Conservation (phyloP, 257 asterid species). For the Haberlea rhodopensis region DNA sequence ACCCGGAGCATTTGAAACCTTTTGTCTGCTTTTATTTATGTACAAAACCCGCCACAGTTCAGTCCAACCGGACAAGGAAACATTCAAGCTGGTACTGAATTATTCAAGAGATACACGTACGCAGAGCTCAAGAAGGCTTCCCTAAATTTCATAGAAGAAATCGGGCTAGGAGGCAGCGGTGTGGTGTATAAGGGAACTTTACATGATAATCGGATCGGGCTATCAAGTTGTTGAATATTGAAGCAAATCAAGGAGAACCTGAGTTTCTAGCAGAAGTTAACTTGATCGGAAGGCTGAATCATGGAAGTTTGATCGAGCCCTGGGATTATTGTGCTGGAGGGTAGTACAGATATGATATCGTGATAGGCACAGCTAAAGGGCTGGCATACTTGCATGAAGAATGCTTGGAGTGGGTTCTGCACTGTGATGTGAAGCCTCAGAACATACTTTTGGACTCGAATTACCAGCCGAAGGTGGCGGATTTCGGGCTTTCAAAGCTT, state of each 20-base stretch:
- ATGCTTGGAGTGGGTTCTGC: slow-evolving; percentile 47
- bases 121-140: slow-evolving; percentile 41
- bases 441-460: slow-evolving; percentile 38
- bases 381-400: slow-evolving; percentile 51
- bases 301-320: background rate
- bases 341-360: slow-evolving; percentile 29
- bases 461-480: slow-evolving; percentile 40
- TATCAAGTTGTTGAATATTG: slow-evolving; percentile 24
- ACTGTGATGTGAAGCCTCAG: slow-evolving; percentile 53
- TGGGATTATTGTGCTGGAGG: slow-evolving; percentile 21
- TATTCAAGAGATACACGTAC: slow-evolving; percentile 37
- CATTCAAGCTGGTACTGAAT: slow-evolving; percentile 27
- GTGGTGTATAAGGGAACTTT: slow-evolving; percentile 38
- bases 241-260: slow-evolving; percentile 36
- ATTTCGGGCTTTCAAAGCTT: slow-evolving; percentile 42
- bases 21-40: too few relatives aligned
- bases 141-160: slow-evolving; percentile 33
- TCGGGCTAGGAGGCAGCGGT: slow-evolving; percentile 42
- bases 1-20: too few relatives aligned
- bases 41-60: too few relatives aligned
- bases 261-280: slow-evolving; percentile 19
- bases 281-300: slow-evolving; percentile 7
- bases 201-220: slow-evolving; percentile 36
- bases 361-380: slow-evolving; percentile 39
- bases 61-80: too few relatives aligned